phyloP scores from a whole-genome alignment of 768 basidiomycete genomes.

The Xerocomus brunneocitrinus region DNA sequence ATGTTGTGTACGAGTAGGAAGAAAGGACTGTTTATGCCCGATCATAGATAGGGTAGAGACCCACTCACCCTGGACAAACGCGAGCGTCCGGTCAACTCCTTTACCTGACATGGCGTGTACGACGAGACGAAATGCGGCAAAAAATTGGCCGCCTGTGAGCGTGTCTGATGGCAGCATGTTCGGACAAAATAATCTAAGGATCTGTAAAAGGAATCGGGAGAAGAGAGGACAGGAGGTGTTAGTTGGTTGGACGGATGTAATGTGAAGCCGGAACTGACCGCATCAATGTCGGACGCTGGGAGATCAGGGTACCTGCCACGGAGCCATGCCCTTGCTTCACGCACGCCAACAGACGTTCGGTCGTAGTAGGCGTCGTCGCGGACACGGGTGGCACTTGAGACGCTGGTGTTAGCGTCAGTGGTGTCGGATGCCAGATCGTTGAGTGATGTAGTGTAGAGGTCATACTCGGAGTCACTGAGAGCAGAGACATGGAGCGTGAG shows the following conservation, averaged over 20 bases:
- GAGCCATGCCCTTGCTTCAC: constrained; percentile 74
- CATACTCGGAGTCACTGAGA: constrained; percentile 69
- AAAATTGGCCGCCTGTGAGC: constrained; percentile 69
- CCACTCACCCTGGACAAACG: constrained; percentile 68
- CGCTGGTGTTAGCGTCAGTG: constrained; percentile 17
- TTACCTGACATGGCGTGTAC: constrained; percentile 59
- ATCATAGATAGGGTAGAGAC: not conserved
- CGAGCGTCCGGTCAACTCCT: constrained; percentile 58
- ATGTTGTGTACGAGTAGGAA: not conserved
- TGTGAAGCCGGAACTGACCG: constrained; percentile 36
- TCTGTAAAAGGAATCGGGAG: constrained; percentile 36
- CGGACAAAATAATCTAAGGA: constrained; percentile 61
- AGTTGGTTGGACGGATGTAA: not conserved
- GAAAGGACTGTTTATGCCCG: not conserved
- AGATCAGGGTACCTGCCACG: constrained; percentile 63
- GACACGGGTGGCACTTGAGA: not conserved
- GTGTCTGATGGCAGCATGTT: constrained; percentile 47
- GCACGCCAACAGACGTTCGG: constrained; percentile 45
- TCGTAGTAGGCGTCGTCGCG: constrained; percentile 53
- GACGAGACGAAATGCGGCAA: constrained; percentile 66
- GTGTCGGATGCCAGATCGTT: constrained; percentile 44
- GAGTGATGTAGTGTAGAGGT: constrained; percentile 59
- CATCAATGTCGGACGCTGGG: constrained; percentile 50
- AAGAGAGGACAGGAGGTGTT: not conserved
- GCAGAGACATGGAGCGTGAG: constrained; percentile 71